A percentile compares a stretch with the other conserved stretches of the same genome.
Conservation (phyloP, 164 flowering plant species). For the Tetracentron sinense region DNA sequence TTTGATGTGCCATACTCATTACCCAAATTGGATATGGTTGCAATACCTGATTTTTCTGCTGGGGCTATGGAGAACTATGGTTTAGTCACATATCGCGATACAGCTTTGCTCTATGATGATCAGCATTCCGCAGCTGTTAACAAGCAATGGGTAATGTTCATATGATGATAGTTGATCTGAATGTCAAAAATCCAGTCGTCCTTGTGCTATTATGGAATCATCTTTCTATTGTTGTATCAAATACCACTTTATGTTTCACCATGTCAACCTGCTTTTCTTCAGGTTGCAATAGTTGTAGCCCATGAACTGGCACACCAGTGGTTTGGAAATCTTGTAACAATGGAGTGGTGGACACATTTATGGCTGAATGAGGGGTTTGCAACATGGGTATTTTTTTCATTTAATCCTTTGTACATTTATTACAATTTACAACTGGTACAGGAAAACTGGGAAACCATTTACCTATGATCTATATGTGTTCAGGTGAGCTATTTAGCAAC, state of each 20-base stretch:
- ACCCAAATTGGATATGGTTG: constrained; percentile 95
- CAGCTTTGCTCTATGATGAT: constrained; percentile 89
- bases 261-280: constrained; percentile 15
- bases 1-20: constrained; percentile 82
- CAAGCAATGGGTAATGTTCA: constrained; percentile 71
- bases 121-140: constrained; percentile 86
- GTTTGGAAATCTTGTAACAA: constrained; percentile 99
- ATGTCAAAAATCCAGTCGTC: background rate
- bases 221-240: background rate
- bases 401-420: background rate
- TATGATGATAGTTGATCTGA: background rate
- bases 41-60: constrained; percentile 98
- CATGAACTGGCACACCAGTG: constrained; percentile 99
- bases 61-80: constrained; percentile 99
- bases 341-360: constrained; percentile 99
- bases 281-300: constrained; percentile 92
- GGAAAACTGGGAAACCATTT: background rate
- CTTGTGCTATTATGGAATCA: background rate
- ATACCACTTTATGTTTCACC: background rate
- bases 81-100: constrained; percentile 90
- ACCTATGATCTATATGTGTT: constrained; percentile 8
- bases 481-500: constrained; percentile 91
- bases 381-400: constrained; percentile 69
- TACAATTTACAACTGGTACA: background rate
- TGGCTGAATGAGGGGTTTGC: constrained; percentile 99